Evolutionary conservation across 768 basidiomycete genomes (phyloP), one percentile per base, ranked within the genome.

Genomic region (Ramaria sp.): DNA sequence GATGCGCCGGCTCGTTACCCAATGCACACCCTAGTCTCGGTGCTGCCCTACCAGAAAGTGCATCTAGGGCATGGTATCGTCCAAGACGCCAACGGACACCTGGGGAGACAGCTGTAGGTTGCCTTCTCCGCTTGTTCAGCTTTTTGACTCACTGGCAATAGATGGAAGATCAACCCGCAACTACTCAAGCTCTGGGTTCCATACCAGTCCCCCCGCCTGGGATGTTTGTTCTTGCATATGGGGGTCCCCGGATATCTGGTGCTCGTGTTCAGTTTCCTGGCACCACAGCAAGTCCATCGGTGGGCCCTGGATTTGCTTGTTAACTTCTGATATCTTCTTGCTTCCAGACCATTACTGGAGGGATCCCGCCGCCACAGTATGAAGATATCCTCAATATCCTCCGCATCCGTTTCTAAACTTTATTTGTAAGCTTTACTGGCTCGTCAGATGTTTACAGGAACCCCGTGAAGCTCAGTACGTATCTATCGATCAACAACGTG

Each of bases 401-500:
- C 12, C 45, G 59, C 22, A 63, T 64, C 28, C 34, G 62, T 55
- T 9, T 48, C 28, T 36, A 10, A 15, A 13, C 28, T 39, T 36
- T 48, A 13, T 50, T 51, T 22, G 22, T 47, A 3, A 13, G 30
- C 15, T 51, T 34, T 13, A 3, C 3, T 50, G 49, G 18, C 27
- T 20, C 15, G 10, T 7, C 13, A 15, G 36, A 25, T 59, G 51
- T 51, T 24, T 48, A 18, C 59, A 90, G 88, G 84, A 88, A 70
- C 87, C 85, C 64, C 83, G 83, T 3, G 66, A 78, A 5, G 84
- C 84, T 0, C 84, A 87, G 64, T 66, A 79, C 18, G 86, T 84
- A 0, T 83, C 84, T 25, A 76, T 88, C 13, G 82, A 85, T 45
- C 86, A 90, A 61, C 86, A 87, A 59, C 76, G 85, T 37, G 85